Conservation (phyloP, 768 basidiomycete genomes). For the Russula earlei region DNA sequence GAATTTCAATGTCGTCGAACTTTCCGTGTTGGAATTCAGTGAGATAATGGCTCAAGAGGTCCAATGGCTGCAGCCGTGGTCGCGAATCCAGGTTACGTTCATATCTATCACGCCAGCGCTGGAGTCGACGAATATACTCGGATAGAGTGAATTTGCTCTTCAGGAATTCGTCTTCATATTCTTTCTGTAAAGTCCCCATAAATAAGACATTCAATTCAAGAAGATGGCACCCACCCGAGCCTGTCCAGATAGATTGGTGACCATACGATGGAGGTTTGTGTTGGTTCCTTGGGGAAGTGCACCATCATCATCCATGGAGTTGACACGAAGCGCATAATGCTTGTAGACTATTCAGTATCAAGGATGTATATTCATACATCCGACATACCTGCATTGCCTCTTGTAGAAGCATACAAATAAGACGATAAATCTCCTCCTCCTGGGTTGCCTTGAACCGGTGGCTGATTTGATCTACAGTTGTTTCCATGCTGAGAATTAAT, state of each 20-base stretch:
- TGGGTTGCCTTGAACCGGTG: constrained; percentile 78
- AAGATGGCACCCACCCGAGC: constrained; percentile 40
- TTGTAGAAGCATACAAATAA: constrained; percentile 76
- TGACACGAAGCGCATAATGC: constrained; percentile 65
- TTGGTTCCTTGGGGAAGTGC: constrained; percentile 46
- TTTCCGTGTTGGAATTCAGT: constrained; percentile 97
- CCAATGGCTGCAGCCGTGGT: constrained; percentile 76
- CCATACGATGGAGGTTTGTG: constrained; percentile 49
- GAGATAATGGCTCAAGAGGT: constrained; percentile 82
- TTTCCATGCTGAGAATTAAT: constrained; percentile 90
- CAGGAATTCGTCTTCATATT: constrained; percentile 89
- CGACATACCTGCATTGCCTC: constrained; percentile 70
- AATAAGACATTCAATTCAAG: not conserved
- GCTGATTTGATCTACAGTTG: constrained; percentile 90
- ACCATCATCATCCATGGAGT: constrained; percentile 58
- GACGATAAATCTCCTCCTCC: constrained; percentile 92
- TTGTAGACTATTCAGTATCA: constrained; percentile 23
- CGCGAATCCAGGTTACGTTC: constrained; percentile 76
- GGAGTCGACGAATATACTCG: constrained; percentile 85
- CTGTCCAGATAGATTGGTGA: constrained; percentile 44
- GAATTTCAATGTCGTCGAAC: constrained; percentile 95
- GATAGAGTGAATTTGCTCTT: constrained; percentile 65
- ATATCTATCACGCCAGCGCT: constrained; percentile 87
- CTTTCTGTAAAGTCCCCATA: constrained; percentile 41
- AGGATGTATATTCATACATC: not conserved